These are phyloP conservation scores for Aspergillus puulaauensis DNA, from an alignment of 2,329 filamentous ascomycete species.

Conservation along the genomic window DNA sequence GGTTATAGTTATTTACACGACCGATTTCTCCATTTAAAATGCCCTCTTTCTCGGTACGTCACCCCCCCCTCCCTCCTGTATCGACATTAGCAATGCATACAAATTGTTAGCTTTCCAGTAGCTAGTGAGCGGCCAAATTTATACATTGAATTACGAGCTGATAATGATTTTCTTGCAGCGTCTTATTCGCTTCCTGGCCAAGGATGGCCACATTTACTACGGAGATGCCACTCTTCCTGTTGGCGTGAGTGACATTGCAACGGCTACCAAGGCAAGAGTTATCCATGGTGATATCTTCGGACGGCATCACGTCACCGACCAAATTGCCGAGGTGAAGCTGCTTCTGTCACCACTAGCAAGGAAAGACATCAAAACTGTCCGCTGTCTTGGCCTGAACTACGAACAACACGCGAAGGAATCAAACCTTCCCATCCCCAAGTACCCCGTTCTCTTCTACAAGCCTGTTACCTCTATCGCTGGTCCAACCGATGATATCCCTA, in stretches of 20 bases:
- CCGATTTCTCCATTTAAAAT: conserved; percentile 22
- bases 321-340: conserved; percentile 51
- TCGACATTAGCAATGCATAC: too few species aligned
- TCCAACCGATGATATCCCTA: conserved; percentile 64
- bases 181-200: conserved; percentile 71
- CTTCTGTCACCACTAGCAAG: conserved; percentile 65
- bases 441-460: conserved; percentile 74
- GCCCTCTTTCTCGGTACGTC: conserved; percentile 50
- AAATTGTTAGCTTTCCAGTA: too few species aligned
- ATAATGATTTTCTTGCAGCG: conserved; percentile 47
- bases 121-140: too few species aligned
- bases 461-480: conserved; percentile 65
- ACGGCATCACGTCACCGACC: conserved; percentile 62
- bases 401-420: conserved; percentile 69
- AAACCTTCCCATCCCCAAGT: conserved; percentile 67
- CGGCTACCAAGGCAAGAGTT: conserved; percentile 61
- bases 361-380: conserved; percentile 64
- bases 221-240: conserved; percentile 70
- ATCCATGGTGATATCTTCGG: conserved; percentile 68
- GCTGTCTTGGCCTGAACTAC: conserved; percentile 72
- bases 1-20: not conserved
- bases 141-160: too few species aligned
- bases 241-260: conserved; percentile 60
- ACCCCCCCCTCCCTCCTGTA: not conserved
- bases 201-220: conserved; percentile 68